phyloP scores from a whole-genome alignment of 768 basidiomycete species.

The Strobilomyces confusus region DNA sequence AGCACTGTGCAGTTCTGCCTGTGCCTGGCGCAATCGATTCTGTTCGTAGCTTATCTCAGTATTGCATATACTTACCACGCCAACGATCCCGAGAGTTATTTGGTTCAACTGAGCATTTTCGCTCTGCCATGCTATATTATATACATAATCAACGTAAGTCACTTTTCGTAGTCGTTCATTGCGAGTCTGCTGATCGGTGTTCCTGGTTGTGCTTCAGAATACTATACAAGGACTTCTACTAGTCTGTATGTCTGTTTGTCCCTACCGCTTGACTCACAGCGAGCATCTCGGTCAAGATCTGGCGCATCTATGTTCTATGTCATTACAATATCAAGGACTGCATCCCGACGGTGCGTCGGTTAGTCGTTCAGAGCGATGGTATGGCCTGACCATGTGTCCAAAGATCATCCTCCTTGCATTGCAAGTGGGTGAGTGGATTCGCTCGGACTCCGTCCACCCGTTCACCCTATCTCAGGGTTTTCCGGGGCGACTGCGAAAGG shows the following conservation, averaged over 20 bases:
- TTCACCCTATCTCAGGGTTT: constrained; percentile 5
- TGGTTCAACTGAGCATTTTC: neutral
- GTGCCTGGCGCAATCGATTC: constrained; percentile 1
- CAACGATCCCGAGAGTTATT: neutral
- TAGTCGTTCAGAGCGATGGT: neutral
- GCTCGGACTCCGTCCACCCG: neutral
- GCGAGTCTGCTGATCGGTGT: neutral
- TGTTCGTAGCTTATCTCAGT: constrained; percentile 3
- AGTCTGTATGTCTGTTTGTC: constrained; percentile 6
- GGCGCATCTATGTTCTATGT: constrained; percentile 22
- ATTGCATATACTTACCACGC: neutral
- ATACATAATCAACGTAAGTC: constrained; percentile 17
- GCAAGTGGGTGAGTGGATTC: constrained; percentile 14
- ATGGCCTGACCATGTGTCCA: neutral
- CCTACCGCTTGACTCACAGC: neutral
- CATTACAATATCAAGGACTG: constrained; percentile 12
- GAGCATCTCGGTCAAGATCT: constrained; percentile 12
- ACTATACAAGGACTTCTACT: constrained; percentile 16
- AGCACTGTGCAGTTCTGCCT: constrained; percentile 16
- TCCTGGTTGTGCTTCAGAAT: constrained; percentile 3
- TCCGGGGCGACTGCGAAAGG: constrained; percentile 8
- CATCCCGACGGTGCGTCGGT: constrained; percentile 15
- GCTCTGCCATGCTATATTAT: constrained; percentile 14
- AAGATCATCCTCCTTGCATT: constrained; percentile 12
- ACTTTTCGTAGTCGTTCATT: neutral